Conservation (phyloP, 257 asterid species). For the Solanum dulcamara region DNA sequence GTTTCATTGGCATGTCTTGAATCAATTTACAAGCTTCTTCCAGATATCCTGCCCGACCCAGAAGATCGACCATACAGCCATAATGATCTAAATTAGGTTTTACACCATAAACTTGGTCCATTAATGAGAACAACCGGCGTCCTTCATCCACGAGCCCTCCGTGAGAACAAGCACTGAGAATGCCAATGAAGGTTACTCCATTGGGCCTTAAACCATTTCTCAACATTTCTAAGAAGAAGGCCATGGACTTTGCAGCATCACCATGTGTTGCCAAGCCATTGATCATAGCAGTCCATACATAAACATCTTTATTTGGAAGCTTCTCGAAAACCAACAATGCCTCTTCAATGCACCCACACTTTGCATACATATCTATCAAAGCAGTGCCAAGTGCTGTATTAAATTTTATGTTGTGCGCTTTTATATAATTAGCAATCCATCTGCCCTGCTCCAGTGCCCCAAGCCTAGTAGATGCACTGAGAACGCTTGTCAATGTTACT, state of each 20-base stretch:
- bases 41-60: slow-evolving; percentile 45
- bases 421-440: slow-evolving; percentile 25
- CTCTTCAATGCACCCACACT: slow-evolving; percentile 39
- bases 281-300: slow-evolving; percentile 44
- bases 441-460: slow-evolving; percentile 40
- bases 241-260: slow-evolving; percentile 19
- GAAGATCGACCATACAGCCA: slow-evolving; percentile 52
- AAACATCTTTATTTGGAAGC: slow-evolving; percentile 18
- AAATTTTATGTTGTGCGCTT: background rate
- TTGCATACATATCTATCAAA: slow-evolving; percentile 43
- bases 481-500: slow-evolving; percentile 27
- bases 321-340: slow-evolving; percentile 24
- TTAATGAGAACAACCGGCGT: slow-evolving; percentile 10
- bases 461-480: slow-evolving; percentile 39
- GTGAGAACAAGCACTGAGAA: slow-evolving; percentile 44
- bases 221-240: slow-evolving; percentile 28
- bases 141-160: slow-evolving; percentile 42
- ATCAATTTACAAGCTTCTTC: slow-evolving; percentile 33
- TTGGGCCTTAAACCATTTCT: slow-evolving; percentile 32
- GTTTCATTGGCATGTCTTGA: slow-evolving; percentile 27
- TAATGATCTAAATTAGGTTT: slow-evolving; percentile 33
- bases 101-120: slow-evolving; percentile 27
- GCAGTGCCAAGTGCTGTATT: slow-evolving; percentile 36
- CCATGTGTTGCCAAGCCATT: slow-evolving; percentile 43
- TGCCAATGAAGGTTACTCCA: slow-evolving; percentile 35